phyloP scores from a whole-genome alignment of 108 stramenopile species.

The Aurantiochytrium sp. region DNA sequence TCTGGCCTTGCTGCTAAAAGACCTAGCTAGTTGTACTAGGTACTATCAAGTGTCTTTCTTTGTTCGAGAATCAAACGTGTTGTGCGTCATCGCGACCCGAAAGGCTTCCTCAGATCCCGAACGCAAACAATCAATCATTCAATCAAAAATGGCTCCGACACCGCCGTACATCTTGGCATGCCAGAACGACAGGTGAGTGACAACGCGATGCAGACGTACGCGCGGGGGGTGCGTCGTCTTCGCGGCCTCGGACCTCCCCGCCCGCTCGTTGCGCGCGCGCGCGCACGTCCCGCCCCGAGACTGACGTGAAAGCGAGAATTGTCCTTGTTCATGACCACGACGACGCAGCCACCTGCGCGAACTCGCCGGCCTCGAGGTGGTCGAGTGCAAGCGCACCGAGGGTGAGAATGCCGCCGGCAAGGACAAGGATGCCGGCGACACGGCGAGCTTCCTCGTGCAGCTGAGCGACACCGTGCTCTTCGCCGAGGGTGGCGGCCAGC shows the following conservation, averaged over 20 bases:
- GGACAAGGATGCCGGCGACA: not conserved
- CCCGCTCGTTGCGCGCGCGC: not conserved
- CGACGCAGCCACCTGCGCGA: not conserved
- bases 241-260: not conserved
- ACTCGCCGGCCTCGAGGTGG: not conserved
- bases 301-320: not conserved
- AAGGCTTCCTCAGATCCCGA: no score
- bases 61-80: no score
- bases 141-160: not conserved
- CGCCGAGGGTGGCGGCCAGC: constrained; percentile 37
- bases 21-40: no score
- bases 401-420: no score
- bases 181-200: not conserved
- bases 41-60: no score
- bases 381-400: not conserved
- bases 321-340: not conserved
- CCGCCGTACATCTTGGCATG: not conserved
- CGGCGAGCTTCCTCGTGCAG: not conserved
- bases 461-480: constrained; percentile 30
- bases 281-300: not conserved
- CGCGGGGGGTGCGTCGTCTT: not conserved
- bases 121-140: no score
- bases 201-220: not conserved
- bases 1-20: no score
- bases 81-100: no score